Base-by-base conservation (phyloP, 2,329 filamentous ascomycete species). In the Knufia petricola region DNA sequence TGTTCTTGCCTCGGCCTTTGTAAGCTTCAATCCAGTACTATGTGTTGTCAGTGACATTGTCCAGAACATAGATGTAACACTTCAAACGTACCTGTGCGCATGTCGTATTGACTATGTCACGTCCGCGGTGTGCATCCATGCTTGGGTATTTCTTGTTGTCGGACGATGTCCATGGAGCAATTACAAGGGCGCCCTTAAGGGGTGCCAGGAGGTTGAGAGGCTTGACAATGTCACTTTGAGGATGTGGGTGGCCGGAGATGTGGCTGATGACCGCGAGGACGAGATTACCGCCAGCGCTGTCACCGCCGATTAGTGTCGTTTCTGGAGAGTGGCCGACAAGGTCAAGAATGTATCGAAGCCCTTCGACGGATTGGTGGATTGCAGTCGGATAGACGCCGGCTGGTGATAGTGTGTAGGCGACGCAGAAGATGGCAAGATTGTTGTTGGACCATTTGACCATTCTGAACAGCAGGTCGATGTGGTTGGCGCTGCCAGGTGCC, bases 131-230 rank as follows among this genome's bases (percentile, higher is more conserved):
- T 17, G 39, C 43, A 9, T 40, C 26, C 12, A 48, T 48, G 30
- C 52, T 55, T 1, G 48, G 49, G 39, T 50, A 56, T 13, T 53
- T 43, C 2, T 44, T 47, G 1, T 64, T 66, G n/a, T 67, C 64
- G 52, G 82, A 73, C 1, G 69, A 69, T 1, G 70, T 66, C 79
- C 79, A 83, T 0, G 79, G 79, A 0, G 71, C 74, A 48, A 82
- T 71, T 4, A 81, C 65, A 6, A 80, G 58, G 0, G 71, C 68
- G 2, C 69, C 76, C 1, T 69, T 69, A 13, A 82, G 48, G 15
- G 50, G 48, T 13, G 47, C 39, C 4, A 46, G 46, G 20, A 55
- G 23, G 20, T 21, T n/a, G 3, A 46, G 20, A 3, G 8, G 15
- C 0, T 59, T 48, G 17, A 80, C 50, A 0, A 64, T 46, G 10